A percentile compares a stretch with the other conserved stretches of the same genome.
Conservation (phyloP, 2,329 filamentous ascomycete species). For the Colletotrichum karsti region DNA sequence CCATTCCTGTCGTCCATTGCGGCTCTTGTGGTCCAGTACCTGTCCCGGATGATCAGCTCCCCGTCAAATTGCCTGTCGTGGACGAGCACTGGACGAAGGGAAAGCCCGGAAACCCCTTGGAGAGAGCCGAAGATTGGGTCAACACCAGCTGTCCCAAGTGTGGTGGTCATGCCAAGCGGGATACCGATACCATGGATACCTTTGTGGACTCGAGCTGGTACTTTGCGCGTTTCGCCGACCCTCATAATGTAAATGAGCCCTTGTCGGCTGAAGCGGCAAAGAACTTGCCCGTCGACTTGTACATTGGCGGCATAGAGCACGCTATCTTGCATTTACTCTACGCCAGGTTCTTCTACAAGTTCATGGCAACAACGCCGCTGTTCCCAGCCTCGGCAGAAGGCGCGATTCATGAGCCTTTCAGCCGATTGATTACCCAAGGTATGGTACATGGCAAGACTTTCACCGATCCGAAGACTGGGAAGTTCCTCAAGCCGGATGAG, state of each 20-base stretch:
- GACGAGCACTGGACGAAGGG: constrained; percentile 73
- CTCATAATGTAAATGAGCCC: constrained; percentile 67
- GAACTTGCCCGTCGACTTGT: constrained; percentile 82
- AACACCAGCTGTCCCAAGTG: constrained; percentile 82
- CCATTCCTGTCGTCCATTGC: constrained; percentile 90
- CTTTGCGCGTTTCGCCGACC: constrained; percentile 81
- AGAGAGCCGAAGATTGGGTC: constrained; percentile 76
- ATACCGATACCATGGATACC: constrained; percentile 96
- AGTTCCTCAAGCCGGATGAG: constrained; percentile 80
- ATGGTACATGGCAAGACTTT: constrained; percentile 94
- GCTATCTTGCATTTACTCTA: constrained; percentile 91
- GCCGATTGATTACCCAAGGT: constrained; percentile 83
- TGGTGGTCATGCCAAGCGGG: constrained; percentile 73
- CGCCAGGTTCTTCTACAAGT: constrained; percentile 90
- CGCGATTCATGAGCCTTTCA: constrained; percentile 76
- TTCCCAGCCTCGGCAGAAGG: constrained; percentile 49
- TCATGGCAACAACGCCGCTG: constrained; percentile 68
- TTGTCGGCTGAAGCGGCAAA: constrained; percentile 69
- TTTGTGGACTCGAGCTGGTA: constrained; percentile 98
- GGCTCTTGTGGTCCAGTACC: constrained; percentile 78
- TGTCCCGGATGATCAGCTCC: constrained; percentile 79
- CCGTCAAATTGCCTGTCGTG: constrained; percentile 77
- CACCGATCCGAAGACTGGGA: constrained; percentile 76
- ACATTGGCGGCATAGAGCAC: constrained; percentile 89
- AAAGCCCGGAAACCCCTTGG: constrained; percentile 80